A percentile compares a stretch with the other conserved stretches of the same genome.
Evolutionary conservation across 768 basidiomycete genomes (phyloP).

Genomic region (Kwoniella sp.): DNA sequence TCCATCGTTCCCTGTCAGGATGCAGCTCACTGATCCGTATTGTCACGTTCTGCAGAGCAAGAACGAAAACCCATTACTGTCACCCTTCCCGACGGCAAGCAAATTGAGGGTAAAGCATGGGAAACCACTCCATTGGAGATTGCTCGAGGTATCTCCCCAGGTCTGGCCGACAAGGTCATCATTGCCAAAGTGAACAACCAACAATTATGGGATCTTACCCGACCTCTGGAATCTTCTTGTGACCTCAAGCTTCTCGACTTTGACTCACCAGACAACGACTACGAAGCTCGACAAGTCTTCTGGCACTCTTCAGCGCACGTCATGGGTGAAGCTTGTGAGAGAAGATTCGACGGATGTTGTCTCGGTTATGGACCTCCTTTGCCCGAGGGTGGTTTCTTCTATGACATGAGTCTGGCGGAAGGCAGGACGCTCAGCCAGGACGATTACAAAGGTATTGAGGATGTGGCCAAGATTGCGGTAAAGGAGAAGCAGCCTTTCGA

Average conservation of each 20-base stretch:
- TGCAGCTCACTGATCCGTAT: constrained; percentile 8
- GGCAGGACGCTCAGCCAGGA: constrained; percentile 71
- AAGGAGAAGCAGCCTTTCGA: constrained; percentile 99
- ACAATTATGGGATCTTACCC: constrained; percentile 88
- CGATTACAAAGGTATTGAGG: constrained; percentile 88
- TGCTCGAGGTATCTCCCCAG: constrained; percentile 82
- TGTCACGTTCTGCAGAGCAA: constrained; percentile 59
- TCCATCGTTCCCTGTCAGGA: neutral
- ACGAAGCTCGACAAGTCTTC: constrained; percentile 88
- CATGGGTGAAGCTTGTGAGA: constrained; percentile 91
- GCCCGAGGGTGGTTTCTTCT: constrained; percentile 93
- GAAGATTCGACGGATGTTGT: constrained; percentile 89
- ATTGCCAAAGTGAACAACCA: constrained; percentile 76
- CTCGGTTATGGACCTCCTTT: constrained; percentile 95
- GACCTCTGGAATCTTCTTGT: constrained; percentile 84
- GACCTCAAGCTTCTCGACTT: constrained; percentile 86
- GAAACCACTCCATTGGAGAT: constrained; percentile 91
- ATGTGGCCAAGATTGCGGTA: constrained; percentile 78
- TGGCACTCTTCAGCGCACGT: constrained; percentile 99
- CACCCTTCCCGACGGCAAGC: constrained; percentile 82
- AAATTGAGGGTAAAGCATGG: constrained; percentile 83
- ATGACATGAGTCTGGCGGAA: constrained; percentile 73
- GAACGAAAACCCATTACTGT: constrained; percentile 79
- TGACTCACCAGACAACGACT: constrained; percentile 59
- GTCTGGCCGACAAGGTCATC: constrained; percentile 81